phyloP scores from a whole-genome alignment of 306 rosid genomes.

The Prunus mume region DNA sequence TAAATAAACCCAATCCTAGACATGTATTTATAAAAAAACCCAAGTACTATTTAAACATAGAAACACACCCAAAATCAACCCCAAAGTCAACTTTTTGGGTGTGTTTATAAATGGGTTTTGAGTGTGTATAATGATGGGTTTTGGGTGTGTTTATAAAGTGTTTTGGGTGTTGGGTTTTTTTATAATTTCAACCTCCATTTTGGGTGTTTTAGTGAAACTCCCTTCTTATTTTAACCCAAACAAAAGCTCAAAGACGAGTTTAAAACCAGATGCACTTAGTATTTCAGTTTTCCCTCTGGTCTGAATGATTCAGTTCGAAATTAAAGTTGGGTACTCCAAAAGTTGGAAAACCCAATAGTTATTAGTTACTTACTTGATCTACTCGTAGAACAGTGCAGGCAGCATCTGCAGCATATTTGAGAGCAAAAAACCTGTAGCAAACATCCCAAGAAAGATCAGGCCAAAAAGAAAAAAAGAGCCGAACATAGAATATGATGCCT shows the following conservation, averaged over 20 bases:
- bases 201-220: no score
- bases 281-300: not conserved
- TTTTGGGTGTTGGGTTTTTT: no score
- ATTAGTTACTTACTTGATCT: slow-evolving; percentile 69
- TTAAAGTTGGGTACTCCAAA: not conserved
- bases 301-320: not conserved
- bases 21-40: no score
- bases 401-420: slow-evolving; percentile 94
- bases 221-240: no score
- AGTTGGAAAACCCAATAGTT: not conserved
- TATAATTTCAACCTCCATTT: no score
- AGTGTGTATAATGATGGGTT: no score
- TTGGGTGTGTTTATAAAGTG: no score
- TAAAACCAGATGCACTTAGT: not conserved
- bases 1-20: no score
- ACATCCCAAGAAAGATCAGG: slow-evolving; percentile 16
- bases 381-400: slow-evolving; percentile 94
- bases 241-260: not conserved
- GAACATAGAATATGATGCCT: not conserved
- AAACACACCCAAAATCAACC: no score
- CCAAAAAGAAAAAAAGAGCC: not conserved
- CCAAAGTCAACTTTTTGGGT: no score
- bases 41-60: no score
- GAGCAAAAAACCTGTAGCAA: slow-evolving; percentile 69
- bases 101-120: no score